phyloP scores from a whole-genome alignment of 2,329 filamentous ascomycete species.

The Calonectria multiphialidica region DNA sequence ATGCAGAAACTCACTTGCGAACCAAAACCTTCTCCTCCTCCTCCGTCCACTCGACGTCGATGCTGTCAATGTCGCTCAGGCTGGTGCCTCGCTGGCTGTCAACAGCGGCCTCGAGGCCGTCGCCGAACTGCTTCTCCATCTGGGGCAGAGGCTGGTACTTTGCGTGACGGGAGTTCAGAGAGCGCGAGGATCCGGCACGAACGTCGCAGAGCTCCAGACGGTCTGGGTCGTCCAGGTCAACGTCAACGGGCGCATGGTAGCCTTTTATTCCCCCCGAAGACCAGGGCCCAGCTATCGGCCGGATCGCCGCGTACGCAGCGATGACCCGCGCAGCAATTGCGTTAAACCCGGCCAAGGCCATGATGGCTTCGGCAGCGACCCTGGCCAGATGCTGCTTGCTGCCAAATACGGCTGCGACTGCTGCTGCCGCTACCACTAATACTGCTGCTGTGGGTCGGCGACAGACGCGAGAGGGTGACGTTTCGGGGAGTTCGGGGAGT shows the following conservation, averaged over 20 bases:
- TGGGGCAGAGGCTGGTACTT: conserved; percentile 14
- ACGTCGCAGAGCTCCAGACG: conserved; percentile 7
- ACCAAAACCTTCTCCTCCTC: conserved; percentile 45
- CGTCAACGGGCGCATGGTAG: background rate
- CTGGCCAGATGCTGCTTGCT: background rate
- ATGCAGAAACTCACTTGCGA: conserved; percentile 42
- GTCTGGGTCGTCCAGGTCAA: background rate
- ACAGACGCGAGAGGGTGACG: background rate
- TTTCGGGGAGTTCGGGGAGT: conserved; percentile 19
- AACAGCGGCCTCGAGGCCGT: conserved; percentile 12
- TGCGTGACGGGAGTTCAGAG: background rate
- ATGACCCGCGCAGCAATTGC: conserved; percentile 20
- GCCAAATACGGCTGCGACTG: background rate
- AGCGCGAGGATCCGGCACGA: background rate
- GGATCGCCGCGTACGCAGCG: conserved; percentile 18
- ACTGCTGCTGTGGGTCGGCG: conserved; percentile 3
- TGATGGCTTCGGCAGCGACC: background rate
- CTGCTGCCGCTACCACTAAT: background rate
- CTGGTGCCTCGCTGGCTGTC: conserved; percentile 19
- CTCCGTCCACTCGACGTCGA: conserved; percentile 40
- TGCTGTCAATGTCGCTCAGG: conserved; percentile 28
- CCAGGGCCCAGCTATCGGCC: conserved; percentile 1
- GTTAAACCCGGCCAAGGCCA: background rate
- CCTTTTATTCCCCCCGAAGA: conserved; percentile 19
- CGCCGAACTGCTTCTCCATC: conserved; percentile 33